phyloP scores from a whole-genome alignment of 768 basidiomycete species.

The Neoboletus subvelutipes region DNA sequence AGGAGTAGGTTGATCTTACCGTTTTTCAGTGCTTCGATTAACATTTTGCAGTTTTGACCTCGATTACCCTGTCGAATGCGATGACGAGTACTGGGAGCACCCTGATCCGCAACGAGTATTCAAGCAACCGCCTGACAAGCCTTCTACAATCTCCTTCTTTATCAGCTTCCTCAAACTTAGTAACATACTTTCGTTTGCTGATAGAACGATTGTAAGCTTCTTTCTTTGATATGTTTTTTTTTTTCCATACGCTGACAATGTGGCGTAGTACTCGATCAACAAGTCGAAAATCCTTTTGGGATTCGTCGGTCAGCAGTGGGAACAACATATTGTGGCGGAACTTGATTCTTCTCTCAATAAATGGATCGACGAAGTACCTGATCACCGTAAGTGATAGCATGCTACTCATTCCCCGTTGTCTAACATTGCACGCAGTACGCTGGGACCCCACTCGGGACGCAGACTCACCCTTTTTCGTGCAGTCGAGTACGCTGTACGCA shows the following conservation, averaged over 20 bases:
- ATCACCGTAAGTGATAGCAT: conserved; percentile 29
- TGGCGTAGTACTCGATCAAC: conserved; percentile 66
- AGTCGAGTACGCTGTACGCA: conserved; percentile 51
- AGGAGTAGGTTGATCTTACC: conserved; percentile 51
- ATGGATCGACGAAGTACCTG: conserved; percentile 74
- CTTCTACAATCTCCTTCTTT: conserved; percentile 54
- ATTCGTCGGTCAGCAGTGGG: conserved; percentile 53
- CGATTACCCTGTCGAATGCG: conserved; percentile 61
- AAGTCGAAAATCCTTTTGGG: conserved; percentile 55
- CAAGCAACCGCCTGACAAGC: conserved; percentile 62
- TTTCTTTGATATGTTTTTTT: not conserved
- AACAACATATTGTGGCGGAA: conserved; percentile 65
- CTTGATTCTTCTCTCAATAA: conserved; percentile 74
- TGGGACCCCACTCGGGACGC: conserved; percentile 45
- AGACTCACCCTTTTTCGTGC: conserved; percentile 40
- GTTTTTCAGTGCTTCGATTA: not conserved
- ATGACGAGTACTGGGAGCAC: conserved; percentile 67
- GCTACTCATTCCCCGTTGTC: not conserved
- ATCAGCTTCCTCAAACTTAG: conserved; percentile 52
- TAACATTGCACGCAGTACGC: conserved; percentile 32
- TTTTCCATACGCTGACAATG: not conserved
- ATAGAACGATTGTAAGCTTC: conserved; percentile 56
- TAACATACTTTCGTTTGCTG: conserved; percentile 61
- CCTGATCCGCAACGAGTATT: conserved; percentile 49
- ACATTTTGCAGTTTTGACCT: conserved; percentile 51